A percentile compares a stretch with the other conserved stretches of the same genome.
Conservation (phyloP, 2,329 filamentous ascomycete genomes). For the Calonectria ilicicola region DNA sequence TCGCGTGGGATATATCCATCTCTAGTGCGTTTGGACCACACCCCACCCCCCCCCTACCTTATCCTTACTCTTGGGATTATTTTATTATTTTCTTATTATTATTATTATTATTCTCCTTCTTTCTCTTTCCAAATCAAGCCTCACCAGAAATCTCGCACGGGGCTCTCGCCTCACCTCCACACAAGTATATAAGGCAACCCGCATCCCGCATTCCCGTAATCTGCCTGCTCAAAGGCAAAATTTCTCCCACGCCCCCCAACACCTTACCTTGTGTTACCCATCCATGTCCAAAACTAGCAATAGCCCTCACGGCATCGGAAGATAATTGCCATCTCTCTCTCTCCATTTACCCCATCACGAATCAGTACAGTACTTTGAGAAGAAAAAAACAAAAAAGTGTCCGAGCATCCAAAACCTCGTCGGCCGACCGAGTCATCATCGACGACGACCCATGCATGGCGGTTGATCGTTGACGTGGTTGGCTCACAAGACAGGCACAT, state of each 20-base stretch:
- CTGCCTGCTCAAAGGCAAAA: conserved; percentile 13
- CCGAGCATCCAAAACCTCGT: background rate
- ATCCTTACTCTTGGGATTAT: background rate
- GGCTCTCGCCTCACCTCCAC: background rate
- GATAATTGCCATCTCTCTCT: background rate
- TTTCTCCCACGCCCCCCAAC: background rate
- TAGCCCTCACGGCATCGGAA: background rate
- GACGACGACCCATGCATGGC: background rate
- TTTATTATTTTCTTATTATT: background rate
- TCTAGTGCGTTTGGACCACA: background rate
- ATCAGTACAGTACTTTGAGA: background rate
- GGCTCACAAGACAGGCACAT: background rate
- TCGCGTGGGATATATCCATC: background rate
- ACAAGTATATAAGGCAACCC: conserved; percentile 10
- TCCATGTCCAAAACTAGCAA: background rate
- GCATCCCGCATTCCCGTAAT: background rate
- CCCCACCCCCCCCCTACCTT: background rate
- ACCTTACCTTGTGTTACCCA: background rate
- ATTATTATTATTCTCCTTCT: background rate
- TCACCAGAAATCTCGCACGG: conserved; percentile 1
- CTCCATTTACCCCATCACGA: background rate
- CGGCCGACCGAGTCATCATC: background rate
- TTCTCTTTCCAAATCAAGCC: background rate
- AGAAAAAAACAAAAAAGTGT: no score
- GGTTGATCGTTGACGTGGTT: background rate